These are phyloP conservation scores for Pichia eremophila DNA, from an alignment of 805 yeast species.

Conservation along the genomic window DNA sequence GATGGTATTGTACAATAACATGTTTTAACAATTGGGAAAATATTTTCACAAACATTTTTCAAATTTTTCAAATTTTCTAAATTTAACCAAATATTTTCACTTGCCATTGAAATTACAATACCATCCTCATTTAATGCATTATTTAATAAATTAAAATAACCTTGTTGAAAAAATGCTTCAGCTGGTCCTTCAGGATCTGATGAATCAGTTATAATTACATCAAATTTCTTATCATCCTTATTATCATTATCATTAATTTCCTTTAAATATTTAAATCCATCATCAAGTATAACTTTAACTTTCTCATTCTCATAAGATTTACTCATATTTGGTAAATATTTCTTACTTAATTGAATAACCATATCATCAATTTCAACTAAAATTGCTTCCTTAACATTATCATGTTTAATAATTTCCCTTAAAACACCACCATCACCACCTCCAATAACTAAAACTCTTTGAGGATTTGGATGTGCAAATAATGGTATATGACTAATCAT, in stretches of 20 bases:
- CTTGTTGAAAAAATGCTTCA: slow-evolving; percentile 71
- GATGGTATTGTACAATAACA: slow-evolving; percentile 80
- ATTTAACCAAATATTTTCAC: slow-evolving; percentile 73
- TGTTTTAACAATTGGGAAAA: slow-evolving; percentile 54
- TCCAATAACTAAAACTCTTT: slow-evolving; percentile 75
- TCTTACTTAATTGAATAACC: slow-evolving; percentile 62
- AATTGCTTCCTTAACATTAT: slow-evolving; percentile 51
- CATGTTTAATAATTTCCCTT: slow-evolving; percentile 70
- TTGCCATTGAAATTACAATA: slow-evolving; percentile 67
- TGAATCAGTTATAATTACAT: slow-evolving; percentile 83
- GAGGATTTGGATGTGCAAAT: slow-evolving; percentile 67
- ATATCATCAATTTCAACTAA: slow-evolving; percentile 85
- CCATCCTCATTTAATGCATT: slow-evolving; percentile 55
- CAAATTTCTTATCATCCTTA: slow-evolving; percentile 44
- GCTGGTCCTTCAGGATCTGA: slow-evolving; percentile 96
- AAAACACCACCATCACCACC: slow-evolving; percentile 97
- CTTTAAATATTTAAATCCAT: slow-evolving; percentile 73
- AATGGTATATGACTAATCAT: slow-evolving; percentile 80
- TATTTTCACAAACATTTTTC: slow-evolving; percentile 38
- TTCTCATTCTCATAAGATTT: slow-evolving; percentile 51
- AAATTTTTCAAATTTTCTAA: slow-evolving; percentile 41
- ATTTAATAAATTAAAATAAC: slow-evolving; percentile 59
- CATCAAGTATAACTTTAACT: slow-evolving; percentile 60
- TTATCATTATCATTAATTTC: slow-evolving; percentile 26
- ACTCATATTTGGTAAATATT: slow-evolving; percentile 74